A percentile compares a stretch with the other conserved stretches of the same genome.
phyloP scores from a whole-genome alignment of 2,329 filamentous ascomycete genomes.

The Onygenales sp. region DNA sequence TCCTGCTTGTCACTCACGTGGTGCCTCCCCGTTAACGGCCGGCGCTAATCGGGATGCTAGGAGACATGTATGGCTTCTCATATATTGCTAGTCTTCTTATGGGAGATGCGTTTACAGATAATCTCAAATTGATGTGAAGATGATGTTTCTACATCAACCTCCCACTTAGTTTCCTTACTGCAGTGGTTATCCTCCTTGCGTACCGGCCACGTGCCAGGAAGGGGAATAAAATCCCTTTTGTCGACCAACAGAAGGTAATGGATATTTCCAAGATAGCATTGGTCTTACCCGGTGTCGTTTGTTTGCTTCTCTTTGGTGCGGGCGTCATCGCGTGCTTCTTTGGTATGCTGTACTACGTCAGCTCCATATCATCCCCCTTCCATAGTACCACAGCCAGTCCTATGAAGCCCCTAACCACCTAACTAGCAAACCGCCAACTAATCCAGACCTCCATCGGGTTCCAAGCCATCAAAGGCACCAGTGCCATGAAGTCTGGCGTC shows the following conservation, averaged over 20 bases:
- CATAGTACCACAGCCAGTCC: too few species aligned
- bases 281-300: conserved; percentile 10
- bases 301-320: conserved; percentile 6
- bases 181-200: conserved; percentile 4
- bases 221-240: conserved; percentile 1
- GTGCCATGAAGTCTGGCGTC: conserved; percentile 36
- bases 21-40: conserved; percentile 12
- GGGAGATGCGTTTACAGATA: conserved; percentile 7
- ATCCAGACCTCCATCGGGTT: conserved; percentile 21
- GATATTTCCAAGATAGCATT: conserved; percentile 7
- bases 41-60: conserved; percentile 11
- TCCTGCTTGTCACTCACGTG: conserved; percentile 7
- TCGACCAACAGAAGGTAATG: conserved; percentile 6
- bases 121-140: not conserved
- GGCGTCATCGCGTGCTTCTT: conserved; percentile 1
- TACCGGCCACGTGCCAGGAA: conserved; percentile 2
- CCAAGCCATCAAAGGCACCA: conserved; percentile 33
- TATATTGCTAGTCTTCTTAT: conserved; percentile 9
- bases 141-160: conserved; percentile 11
- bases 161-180: conserved; percentile 6
- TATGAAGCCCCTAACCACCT: not conserved
- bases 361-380: not conserved
- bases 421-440: not conserved
- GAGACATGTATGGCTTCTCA: conserved; percentile 6
- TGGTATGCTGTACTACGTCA: not conserved